phyloP scores from a whole-genome alignment of 192 early-diverging fungal genomes.

The Linnemannia zychae region DNA sequence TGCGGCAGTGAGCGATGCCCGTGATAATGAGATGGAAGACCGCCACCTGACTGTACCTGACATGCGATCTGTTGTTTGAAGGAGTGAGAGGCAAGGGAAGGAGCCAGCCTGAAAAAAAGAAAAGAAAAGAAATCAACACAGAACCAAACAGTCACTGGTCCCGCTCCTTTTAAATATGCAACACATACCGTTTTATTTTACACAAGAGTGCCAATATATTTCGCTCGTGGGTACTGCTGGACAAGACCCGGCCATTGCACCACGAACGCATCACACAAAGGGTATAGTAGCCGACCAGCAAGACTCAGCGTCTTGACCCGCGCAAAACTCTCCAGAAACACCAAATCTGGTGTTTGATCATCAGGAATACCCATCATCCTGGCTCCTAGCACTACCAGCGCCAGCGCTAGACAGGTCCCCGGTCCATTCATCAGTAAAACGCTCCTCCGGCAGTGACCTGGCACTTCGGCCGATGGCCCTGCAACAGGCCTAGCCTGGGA shows the following conservation, averaged over 20 bases:
- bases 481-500: conserved; percentile 15
- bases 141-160: neutral
- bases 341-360: conserved; percentile 59
- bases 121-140: neutral
- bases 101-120: too few species aligned
- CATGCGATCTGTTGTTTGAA: conserved; percentile 2
- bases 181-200: too few species aligned
- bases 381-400: conserved; percentile 40
- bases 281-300: conserved; percentile 86
- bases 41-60: conserved; percentile 27
- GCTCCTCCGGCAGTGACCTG: neutral
- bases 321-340: conserved; percentile 96
- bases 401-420: conserved; percentile 48
- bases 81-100: too few species aligned
- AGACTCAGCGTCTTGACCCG: conserved; percentile 89
- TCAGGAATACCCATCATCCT: conserved; percentile 36
- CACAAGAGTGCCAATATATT: conserved; percentile 76
- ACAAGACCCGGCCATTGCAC: conserved; percentile 89
- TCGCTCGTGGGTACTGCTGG: conserved; percentile 67
- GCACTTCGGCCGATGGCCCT: neutral
- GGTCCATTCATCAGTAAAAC: conserved; percentile 51
- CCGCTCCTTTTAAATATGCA: too few species aligned
- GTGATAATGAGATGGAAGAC: too few species aligned
- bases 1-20: too few species aligned
- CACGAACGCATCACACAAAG: conserved; percentile 85